Evolutionary conservation across 768 basidiomycete genomes (phyloP).

Genomic region (Lepiota venenata): DNA sequence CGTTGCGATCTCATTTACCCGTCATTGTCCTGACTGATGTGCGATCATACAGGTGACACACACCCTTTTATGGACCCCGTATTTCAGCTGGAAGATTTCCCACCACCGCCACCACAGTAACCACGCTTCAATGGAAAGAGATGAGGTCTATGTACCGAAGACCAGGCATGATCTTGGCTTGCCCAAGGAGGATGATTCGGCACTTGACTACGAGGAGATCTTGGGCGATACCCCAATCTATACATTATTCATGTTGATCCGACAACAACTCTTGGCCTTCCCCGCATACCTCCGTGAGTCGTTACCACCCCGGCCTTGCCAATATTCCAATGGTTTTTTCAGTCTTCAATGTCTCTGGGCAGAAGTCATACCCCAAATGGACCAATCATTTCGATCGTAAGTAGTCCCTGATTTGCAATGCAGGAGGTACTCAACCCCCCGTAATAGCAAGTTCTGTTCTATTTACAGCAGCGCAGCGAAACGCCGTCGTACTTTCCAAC

Average conservation of each 20-base stretch:
- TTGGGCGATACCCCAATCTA: conserved; percentile 62
- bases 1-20: conserved; percentile 9
- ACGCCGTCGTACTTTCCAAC: conserved; percentile 54
- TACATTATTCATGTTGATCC: conserved; percentile 51
- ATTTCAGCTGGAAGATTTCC: conserved; percentile 53
- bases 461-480: conserved; percentile 50
- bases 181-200: conserved; percentile 30
- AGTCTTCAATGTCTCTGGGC: conserved; percentile 64
- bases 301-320: conserved; percentile 3
- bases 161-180: conserved; percentile 54
- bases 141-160: conserved; percentile 60
- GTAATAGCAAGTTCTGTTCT: conserved; percentile 49
- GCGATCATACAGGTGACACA: conserved; percentile 33
- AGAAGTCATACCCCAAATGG: conserved; percentile 54
- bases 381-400: conserved; percentile 67
- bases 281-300: conserved; percentile 57
- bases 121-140: conserved; percentile 51
- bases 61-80: conserved; percentile 48
- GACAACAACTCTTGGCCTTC: conserved; percentile 57
- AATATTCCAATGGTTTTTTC: conserved; percentile 16
- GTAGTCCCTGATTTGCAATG: conserved; percentile 19
- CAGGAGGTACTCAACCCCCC: neutral
- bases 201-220: conserved; percentile 50
- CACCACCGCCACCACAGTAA: conserved; percentile 51
- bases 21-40: conserved; percentile 5